phyloP scores from a whole-genome alignment of 495 filamentous ascomycete genomes.

The Jackrogersella multiformis region DNA sequence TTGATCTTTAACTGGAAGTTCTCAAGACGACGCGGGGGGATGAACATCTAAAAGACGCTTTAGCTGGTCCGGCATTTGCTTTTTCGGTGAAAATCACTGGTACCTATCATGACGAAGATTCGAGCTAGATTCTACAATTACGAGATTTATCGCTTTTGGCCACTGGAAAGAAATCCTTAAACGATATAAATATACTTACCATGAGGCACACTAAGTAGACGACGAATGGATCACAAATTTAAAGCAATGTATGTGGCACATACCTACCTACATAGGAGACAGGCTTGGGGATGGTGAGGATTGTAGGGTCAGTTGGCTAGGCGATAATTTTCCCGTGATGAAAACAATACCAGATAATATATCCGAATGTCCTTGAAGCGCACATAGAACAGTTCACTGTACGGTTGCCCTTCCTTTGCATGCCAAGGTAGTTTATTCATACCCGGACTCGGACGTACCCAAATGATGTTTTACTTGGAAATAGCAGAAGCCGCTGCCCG shows the following conservation, averaged over 20 bases:
- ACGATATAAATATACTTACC: conserved; percentile 12
- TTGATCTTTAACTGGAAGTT: conserved; percentile 42
- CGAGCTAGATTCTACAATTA: not conserved
- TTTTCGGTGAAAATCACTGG: conserved; percentile 1
- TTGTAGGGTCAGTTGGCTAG: not conserved
- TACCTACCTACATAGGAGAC: too few relatives aligned
- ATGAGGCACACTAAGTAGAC: too few relatives aligned
- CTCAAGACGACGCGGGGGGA: conserved; percentile 31
- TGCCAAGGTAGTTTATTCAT: too few relatives aligned
- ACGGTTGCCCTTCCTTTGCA: not conserved
- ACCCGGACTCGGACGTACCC: not conserved
- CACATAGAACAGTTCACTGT: too few relatives aligned
- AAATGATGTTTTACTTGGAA: not conserved
- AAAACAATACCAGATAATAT: not conserved
- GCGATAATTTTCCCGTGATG: not conserved
- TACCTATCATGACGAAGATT: not conserved
- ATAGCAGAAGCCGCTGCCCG: conserved; percentile 15
- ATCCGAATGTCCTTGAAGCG: not conserved
- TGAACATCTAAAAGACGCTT: not conserved
- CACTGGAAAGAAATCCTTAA: not conserved
- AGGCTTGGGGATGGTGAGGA: not conserved
- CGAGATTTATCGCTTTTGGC: not conserved
- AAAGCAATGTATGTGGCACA: conserved; percentile 8
- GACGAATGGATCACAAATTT: too few relatives aligned
- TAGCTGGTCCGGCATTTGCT: not conserved